Evolutionary conservation across 495 filamentous ascomycete species (phyloP).

Genomic region (Alectoria sarmentosa): DNA sequence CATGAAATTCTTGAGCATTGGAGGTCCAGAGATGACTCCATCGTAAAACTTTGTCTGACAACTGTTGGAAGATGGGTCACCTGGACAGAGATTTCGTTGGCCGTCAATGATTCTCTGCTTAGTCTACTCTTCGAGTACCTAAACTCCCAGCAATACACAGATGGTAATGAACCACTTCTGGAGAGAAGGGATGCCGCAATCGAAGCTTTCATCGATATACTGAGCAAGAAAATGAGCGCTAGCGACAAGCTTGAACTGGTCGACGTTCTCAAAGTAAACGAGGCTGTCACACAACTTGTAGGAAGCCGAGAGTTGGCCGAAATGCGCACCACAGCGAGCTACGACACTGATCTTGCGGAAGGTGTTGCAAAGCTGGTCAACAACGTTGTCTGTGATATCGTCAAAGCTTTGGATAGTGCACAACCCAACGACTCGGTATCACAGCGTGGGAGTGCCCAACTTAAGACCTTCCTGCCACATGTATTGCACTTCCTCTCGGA

Average conservation of each 20-base stretch:
- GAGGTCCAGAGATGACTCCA: conserved; percentile 59
- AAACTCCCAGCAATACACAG: conserved; percentile 44
- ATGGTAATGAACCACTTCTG: conserved; percentile 50
- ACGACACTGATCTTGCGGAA: conserved; percentile 92
- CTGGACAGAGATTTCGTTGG: conserved; percentile 93
- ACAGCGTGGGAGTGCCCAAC: conserved; percentile 34
- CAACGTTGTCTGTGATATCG: conserved; percentile 74
- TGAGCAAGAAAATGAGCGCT: conserved; percentile 95
- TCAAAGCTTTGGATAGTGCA: conserved; percentile 59
- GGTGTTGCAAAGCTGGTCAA: conserved; percentile 95
- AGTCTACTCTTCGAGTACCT: conserved; percentile 74
- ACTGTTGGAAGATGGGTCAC: conserved; percentile 91
- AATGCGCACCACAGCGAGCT: conserved; percentile 68
- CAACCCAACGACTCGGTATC: conserved; percentile 18
- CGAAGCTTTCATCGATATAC: conserved; percentile 88
- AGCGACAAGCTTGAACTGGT: conserved; percentile 92
- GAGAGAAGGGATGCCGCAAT: conserved; percentile 80
- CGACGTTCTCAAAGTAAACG: conserved; percentile 73
- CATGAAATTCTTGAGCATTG: conserved; percentile 81
- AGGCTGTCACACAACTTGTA: conserved; percentile 74
- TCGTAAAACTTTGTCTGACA: conserved; percentile 82
- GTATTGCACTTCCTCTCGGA: conserved; percentile 92
- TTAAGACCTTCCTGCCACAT: conserved; percentile 75
- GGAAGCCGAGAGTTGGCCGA: conserved; percentile 70
- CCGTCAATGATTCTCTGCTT: conserved; percentile 83